Base-by-base conservation (phyloP, 179 eudicot genomes). In the Vitellaria paradoxa region DNA sequence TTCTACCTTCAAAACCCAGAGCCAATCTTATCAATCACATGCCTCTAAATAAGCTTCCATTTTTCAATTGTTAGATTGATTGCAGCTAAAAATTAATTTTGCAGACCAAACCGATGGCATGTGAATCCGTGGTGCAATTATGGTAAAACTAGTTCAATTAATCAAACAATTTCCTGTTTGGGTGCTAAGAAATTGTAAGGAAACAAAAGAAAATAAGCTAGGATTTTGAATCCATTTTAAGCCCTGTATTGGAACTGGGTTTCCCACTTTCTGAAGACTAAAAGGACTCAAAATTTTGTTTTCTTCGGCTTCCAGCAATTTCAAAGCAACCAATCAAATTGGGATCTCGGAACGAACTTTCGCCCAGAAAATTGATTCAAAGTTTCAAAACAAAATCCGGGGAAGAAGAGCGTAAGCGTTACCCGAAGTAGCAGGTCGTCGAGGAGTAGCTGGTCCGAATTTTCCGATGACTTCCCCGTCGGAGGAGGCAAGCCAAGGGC, bases 1-100 rank as follows among this genome's bases (percentile, higher is more conserved):
- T 82, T 91, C 89, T 60, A 77, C 96, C 98, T 94, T 82, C 70
- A 76, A 70, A 55, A 46, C 52, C 23, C 60, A 77, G 75, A 67
- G 13, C 57, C 77, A 55, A 56, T 56, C 61, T 30, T 30, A 18
- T 70, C 50, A 9, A 71, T 26, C 10, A 24, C 13, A n/a, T 21
- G 9, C 17, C 14, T 17, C 15, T 59, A 42, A 17, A 17, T 59
- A 18, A 14, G 63, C 63, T 59, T 59, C 63, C 3, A 59, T 10
- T 6, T 13, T 53, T 70, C 37, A 69, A 68, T n/a, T 49, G 57
- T 5, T 4, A 47, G 10, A 9, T 21, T 26, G 5, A 47, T 52
- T 10, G 56, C 45, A 67, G 13, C 24, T 5, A 15, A 11, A 66
- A 45, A n/a, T 14, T 45, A 9, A 40, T 42, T 15, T 17, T 65